Base-by-base conservation (phyloP, 805 yeast genomes). In the Dipodascus geniculatus region DNA sequence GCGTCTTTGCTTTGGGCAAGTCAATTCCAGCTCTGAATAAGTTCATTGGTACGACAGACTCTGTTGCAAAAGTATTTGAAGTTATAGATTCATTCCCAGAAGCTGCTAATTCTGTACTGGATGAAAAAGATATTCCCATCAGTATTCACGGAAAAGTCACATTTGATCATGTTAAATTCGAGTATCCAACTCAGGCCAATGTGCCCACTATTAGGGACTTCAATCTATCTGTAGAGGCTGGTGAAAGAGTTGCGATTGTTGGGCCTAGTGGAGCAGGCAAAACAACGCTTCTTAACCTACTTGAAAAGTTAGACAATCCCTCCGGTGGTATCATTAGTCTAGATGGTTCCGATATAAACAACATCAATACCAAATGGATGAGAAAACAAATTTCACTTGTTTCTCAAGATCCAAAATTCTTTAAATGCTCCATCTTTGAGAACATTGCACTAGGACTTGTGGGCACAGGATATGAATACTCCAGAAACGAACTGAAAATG, bases 181-280 rank as follows among this genome's bases (percentile, higher is more conserved):
- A 65, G 22, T 65, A 65, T 35, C 69, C 69, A 3, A 58, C 69
- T n/a, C 60, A 69, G 14, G 65, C 68, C 2, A 59, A 61, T 23
- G 65, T 63, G 17, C 54, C 62, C 8, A 61, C 65, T 17, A 55
- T 66, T 19, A 58, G 60, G 16, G 58, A 63, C 52, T 59, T 63
- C 50, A 53, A 56, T 42, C 60, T 65, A 22, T 48, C 38, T 11
- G 48, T 66, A 79, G 88, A 89, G 9, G 84, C 91, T 2, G 96
- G 96, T 6, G 67, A 81, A 60, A 87, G 85, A 60, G 91, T 88
- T 42, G 96, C 96, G 11, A 79, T 88, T 59, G 96, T 88, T 20
- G 96, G 96, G 6, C 31, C 49, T 89, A 2, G 82, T 85, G 22
- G 96, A 9, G 60, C 65, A 6, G 89, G 49, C 66, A 74, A 3